Conservation (phyloP, 2,329 filamentous ascomycete species). For the Sphaerulina musiva region DNA sequence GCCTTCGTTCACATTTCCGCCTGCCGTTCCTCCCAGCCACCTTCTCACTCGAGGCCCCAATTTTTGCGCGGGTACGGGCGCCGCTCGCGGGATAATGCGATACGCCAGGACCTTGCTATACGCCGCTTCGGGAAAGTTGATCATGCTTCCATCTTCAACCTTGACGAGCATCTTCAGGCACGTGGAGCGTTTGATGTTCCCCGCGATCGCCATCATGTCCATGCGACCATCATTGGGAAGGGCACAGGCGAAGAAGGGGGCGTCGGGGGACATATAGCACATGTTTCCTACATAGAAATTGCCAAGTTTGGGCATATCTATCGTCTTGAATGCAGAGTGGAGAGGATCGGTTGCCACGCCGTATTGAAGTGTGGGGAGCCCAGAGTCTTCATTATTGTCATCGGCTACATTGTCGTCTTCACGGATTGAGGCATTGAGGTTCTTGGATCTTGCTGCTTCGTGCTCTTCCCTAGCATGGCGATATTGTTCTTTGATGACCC, state of each 20-base stretch:
- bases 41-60: conserved; percentile 22
- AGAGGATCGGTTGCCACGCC: conserved; percentile 73
- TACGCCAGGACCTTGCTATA: conserved; percentile 87
- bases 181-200: conserved; percentile 61
- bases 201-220: conserved; percentile 76
- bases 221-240: conserved; percentile 77
- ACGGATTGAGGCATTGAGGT: conserved; percentile 10
- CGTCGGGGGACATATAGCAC: conserved; percentile 80
- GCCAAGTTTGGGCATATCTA: conserved; percentile 69
- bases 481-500: conserved; percentile 67
- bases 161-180: conserved; percentile 64
- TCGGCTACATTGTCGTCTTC: conserved; percentile 15
- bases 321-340: conserved; percentile 67
- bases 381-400: conserved; percentile 16
- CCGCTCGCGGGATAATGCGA: conserved; percentile 61
- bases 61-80: conserved; percentile 4
- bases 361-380: conserved; percentile 64
- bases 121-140: conserved; percentile 68
- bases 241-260: conserved; percentile 80
- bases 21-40: conserved; percentile 28
- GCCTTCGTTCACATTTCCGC: conserved; percentile 55
- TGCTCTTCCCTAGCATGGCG: conserved; percentile 32
- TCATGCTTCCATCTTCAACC: conserved; percentile 67
- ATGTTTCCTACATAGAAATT: conserved; percentile 96
- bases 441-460: conserved; percentile 25